phyloP scores from a whole-genome alignment of 805 yeast genomes.

The Lachancea fermentati region DNA sequence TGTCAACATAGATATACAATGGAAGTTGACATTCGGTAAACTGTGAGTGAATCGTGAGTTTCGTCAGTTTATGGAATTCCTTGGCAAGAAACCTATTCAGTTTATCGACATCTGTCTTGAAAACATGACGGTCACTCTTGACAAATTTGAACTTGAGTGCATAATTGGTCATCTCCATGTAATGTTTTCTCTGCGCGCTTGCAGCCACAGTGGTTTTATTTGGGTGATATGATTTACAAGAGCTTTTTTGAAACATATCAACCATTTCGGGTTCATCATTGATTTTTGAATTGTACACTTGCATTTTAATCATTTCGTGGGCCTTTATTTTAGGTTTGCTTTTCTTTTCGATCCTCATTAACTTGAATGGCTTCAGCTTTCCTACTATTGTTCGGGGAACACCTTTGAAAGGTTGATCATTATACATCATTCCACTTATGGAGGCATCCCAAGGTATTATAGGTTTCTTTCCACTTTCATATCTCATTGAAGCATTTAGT shows the following conservation, averaged over 20 bases:
- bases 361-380: slow-evolving; percentile 33
- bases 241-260: slow-evolving; percentile 13
- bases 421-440: slow-evolving; percentile 33
- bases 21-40: slow-evolving; percentile 19
- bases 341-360: slow-evolving; percentile 69
- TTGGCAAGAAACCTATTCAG: slow-evolving; percentile 19
- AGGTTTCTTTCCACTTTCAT: slow-evolving; percentile 19
- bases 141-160: slow-evolving; percentile 24
- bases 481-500: slow-evolving; percentile 4
- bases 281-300: slow-evolving; percentile 30
- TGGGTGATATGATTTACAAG: background rate
- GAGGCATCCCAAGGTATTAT: slow-evolving; percentile 38
- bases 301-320: slow-evolving; percentile 47
- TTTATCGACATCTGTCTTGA: slow-evolving; percentile 18
- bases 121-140: slow-evolving; percentile 23
- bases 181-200: slow-evolving; percentile 11
- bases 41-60: slow-evolving; percentile 20
- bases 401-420: slow-evolving; percentile 30
- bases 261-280: slow-evolving; percentile 28
- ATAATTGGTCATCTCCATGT: slow-evolving; percentile 14
- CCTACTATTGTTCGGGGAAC: slow-evolving; percentile 36
- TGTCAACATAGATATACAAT: slow-evolving; percentile 23
- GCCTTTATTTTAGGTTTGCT: slow-evolving; percentile 67
- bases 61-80: slow-evolving; percentile 22
- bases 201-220: slow-evolving; percentile 4